phyloP scores from a whole-genome alignment of 768 basidiomycete genomes.

The Hypsizygus marmoreus region DNA sequence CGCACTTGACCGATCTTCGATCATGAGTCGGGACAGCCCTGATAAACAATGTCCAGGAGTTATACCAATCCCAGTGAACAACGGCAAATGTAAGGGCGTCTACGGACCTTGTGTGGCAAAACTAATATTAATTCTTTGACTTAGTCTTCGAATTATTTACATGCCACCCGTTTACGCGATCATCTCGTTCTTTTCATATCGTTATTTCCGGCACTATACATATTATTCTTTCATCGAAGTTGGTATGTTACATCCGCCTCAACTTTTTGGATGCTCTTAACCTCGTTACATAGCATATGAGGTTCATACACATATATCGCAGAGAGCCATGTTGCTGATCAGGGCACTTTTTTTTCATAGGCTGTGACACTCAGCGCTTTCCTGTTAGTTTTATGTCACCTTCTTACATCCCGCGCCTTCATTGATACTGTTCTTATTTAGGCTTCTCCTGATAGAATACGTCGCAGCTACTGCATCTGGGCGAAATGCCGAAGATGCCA shows the following conservation, averaged over 20 bases:
- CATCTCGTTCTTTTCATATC: slow-evolving; percentile 84
- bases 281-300: slow-evolving; percentile 58
- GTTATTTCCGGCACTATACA: slow-evolving; percentile 77
- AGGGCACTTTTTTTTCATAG: slow-evolving; percentile 43
- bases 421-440: slow-evolving; percentile 23
- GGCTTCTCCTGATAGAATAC: slow-evolving; percentile 81
- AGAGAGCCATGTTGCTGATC: neutral
- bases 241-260: slow-evolving; percentile 26
- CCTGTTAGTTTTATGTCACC: slow-evolving; percentile 49
- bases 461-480: slow-evolving; percentile 70
- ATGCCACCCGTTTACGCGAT: slow-evolving; percentile 84
- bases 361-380: slow-evolving; percentile 86
- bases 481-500: slow-evolving; percentile 64
- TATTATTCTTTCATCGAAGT: slow-evolving; percentile 49
- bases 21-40: neutral
- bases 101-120: neutral
- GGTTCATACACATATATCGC: slow-evolving; percentile 36
- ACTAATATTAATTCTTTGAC: slow-evolving; percentile 1
- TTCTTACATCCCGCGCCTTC: neutral
- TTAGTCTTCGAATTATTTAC: slow-evolving; percentile 75
- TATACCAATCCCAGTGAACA: slow-evolving; percentile 75
- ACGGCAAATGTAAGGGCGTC: slow-evolving; percentile 68
- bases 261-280: neutral
- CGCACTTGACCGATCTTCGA: slow-evolving; percentile 20
- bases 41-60: slow-evolving; percentile 44